A percentile compares a stretch with the other conserved stretches of the same genome.
phyloP scores from a whole-genome alignment of 352 stramenopile genomes.

The Phytophthora sp. region DNA sequence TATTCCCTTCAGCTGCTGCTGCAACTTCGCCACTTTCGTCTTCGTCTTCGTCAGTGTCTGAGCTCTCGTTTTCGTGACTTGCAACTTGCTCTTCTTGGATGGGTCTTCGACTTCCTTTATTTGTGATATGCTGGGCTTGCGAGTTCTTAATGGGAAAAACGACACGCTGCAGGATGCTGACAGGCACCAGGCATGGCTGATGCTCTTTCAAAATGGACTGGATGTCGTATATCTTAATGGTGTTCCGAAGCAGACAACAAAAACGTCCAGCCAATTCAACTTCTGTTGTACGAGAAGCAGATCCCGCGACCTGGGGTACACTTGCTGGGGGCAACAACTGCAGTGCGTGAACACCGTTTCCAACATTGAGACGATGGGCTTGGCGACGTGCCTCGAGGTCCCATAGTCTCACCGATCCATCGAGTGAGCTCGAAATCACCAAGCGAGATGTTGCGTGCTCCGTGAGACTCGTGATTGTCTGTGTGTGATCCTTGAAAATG shows the following conservation, averaged over 20 bases:
- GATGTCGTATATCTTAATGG: constrained; percentile 63
- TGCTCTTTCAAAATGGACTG: constrained; percentile 78
- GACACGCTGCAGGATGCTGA: constrained; percentile 63
- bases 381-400: constrained; percentile 69
- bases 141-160: constrained; percentile 25
- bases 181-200: constrained; percentile 54
- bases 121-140: neutral
- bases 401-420: constrained; percentile 71
- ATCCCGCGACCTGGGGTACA: neutral
- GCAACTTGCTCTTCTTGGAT: neutral
- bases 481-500: constrained; percentile 76
- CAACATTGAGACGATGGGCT: constrained; percentile 65
- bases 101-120: neutral
- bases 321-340: constrained; percentile 41
- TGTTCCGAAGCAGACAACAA: constrained; percentile 62
- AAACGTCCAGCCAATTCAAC: constrained; percentile 53
- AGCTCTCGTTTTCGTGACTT: constrained; percentile 1
- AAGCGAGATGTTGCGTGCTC: constrained; percentile 58
- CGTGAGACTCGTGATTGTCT: constrained; percentile 55
- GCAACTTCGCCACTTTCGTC: constrained; percentile 2
- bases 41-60: constrained; percentile 24
- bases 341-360: constrained; percentile 48
- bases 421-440: constrained; percentile 74
- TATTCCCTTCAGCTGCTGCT: neutral
- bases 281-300: neutral